These are phyloP conservation scores for Lactifluus hygrophoroides DNA, from an alignment of 768 basidiomycete species.

Conservation along the genomic window DNA sequence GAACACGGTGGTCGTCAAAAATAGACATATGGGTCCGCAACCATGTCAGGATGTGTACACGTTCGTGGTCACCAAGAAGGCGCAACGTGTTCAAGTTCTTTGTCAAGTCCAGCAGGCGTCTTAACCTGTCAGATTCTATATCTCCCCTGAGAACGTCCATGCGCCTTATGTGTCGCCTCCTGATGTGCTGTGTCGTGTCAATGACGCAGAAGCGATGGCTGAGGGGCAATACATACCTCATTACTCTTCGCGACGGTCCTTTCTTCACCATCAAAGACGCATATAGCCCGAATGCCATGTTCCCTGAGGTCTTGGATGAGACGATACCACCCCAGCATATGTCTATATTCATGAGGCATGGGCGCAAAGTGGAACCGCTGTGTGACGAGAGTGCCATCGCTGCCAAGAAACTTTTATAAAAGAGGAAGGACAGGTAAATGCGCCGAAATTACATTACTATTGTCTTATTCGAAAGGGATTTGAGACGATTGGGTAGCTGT, in stretches of 20 bases:
- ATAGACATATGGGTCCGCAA: constrained; percentile 7
- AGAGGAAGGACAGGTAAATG: constrained; percentile 5
- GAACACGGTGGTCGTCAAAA: not conserved
- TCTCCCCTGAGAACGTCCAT: constrained; percentile 42
- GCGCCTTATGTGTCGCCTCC: constrained; percentile 44
- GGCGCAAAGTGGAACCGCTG: constrained; percentile 73
- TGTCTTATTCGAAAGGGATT: constrained; percentile 51
- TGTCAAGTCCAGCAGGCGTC: constrained; percentile 38
- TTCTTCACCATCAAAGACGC: constrained; percentile 72
- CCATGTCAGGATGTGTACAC: constrained; percentile 31
- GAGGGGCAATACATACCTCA: constrained; percentile 42
- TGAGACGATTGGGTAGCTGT: constrained; percentile 55
- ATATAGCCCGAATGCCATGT: constrained; percentile 49
- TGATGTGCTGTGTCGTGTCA: constrained; percentile 37
- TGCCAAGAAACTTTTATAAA: constrained; percentile 25
- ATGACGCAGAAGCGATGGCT: not conserved
- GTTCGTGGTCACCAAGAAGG: constrained; percentile 10
- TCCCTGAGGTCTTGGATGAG: constrained; percentile 55
- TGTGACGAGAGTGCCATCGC: constrained; percentile 81
- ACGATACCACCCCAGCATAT: constrained; percentile 73
- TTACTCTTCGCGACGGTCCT: constrained; percentile 58
- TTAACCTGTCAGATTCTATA: constrained; percentile 50
- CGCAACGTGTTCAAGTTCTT: constrained; percentile 20
- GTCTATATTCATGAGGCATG: constrained; percentile 52
- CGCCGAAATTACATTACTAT: constrained; percentile 55